Evolutionary conservation across 805 yeast genomes (phyloP), one percentile per base, ranked within the genome.

Genomic region (Candida chilensis): DNA sequence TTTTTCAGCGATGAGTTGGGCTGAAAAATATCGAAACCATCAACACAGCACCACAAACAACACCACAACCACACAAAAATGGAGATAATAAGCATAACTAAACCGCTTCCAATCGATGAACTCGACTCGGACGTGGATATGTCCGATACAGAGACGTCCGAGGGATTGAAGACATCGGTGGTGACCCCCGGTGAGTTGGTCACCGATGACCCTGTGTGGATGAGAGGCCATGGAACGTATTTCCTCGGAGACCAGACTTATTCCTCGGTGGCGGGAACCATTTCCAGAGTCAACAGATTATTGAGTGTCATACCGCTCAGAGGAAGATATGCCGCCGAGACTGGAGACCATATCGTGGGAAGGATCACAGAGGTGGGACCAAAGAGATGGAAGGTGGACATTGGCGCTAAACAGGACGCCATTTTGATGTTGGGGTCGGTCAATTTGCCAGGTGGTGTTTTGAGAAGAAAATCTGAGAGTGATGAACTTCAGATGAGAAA

Each of bases 201-300:
- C n/a, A 92, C 97, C 0, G 92, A 84, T 42, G 97, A 92, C 47
- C 84, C 95, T 5, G 70, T 79, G 2, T 92, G 97, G 96, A 92
- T 92, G 98, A 74, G 94, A 48, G 98, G 98, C 18, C 98, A 90
- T 48, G 98, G 98, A 5, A 92, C 97, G 0, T 92, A 86, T 51
- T 74, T 78, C 40, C 57, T 81, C 24, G 76, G 74, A 20, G 80
- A 79, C 40, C 63, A 69, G 42, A 86, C 96, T 1, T 86, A 73
- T 51, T 80, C 95, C 3, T 80, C 96, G 0, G 95, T 90, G 5
- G 96, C 96, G 0, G 99, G 99, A 4, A 76, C 78, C 8, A 78
- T 92, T 4, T 71, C 83, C 2, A 68, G 90, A 38, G 96, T 88
- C 31, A 92, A 92, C 53, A 75, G 88, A 44, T 64, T 92, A 35